Evolutionary conservation across 2,329 filamentous ascomycete genomes (phyloP).

Genomic region (Xylaria sp.): DNA sequence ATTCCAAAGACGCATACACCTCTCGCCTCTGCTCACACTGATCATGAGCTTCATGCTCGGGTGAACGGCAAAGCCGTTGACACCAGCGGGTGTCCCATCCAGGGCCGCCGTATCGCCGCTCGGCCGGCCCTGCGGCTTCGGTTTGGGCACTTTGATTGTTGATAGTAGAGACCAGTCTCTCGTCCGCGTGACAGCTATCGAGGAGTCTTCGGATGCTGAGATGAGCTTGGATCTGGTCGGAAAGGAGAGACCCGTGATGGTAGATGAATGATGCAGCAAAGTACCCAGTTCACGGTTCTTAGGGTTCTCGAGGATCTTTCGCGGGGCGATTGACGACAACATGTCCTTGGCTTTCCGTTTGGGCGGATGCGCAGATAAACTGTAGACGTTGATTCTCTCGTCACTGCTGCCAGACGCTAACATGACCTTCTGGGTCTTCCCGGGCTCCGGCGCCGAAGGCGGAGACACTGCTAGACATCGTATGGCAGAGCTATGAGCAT

Average conservation of each 20-base stretch:
- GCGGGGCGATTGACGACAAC: slow-evolving; percentile 75
- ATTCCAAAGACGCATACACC: slow-evolving; percentile 95
- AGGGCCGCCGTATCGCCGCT: slow-evolving; percentile 89
- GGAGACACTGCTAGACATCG: slow-evolving; percentile 89
- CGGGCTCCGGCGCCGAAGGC: slow-evolving; percentile 69
- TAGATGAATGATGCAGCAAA: slow-evolving; percentile 85
- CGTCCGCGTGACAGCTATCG: slow-evolving; percentile 85
- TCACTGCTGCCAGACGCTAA: slow-evolving; percentile 93
- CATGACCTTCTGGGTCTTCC: slow-evolving; percentile 82
- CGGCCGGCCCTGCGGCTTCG: slow-evolving; percentile 81
- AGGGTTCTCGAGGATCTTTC: slow-evolving; percentile 82
- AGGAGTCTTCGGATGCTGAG: slow-evolving; percentile 89
- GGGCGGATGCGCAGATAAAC: slow-evolving; percentile 77
- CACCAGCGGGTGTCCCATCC: slow-evolving; percentile 83
- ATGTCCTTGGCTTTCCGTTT: slow-evolving; percentile 66
- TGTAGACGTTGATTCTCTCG: slow-evolving; percentile 95
- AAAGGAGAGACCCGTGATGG: slow-evolving; percentile 82
- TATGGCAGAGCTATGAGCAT: slow-evolving; percentile 90
- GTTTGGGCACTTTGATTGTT: slow-evolving; percentile 87
- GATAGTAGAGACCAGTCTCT: slow-evolving; percentile 91
- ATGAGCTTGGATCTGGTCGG: slow-evolving; percentile 89
- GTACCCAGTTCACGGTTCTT: slow-evolving; percentile 90
- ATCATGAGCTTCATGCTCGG: slow-evolving; percentile 98
- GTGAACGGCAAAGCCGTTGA: slow-evolving; percentile 96
- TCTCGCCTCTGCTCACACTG: slow-evolving; percentile 88